phyloP scores from a whole-genome alignment of 2,329 filamentous ascomycete species.

The Dothistroma pini region DNA sequence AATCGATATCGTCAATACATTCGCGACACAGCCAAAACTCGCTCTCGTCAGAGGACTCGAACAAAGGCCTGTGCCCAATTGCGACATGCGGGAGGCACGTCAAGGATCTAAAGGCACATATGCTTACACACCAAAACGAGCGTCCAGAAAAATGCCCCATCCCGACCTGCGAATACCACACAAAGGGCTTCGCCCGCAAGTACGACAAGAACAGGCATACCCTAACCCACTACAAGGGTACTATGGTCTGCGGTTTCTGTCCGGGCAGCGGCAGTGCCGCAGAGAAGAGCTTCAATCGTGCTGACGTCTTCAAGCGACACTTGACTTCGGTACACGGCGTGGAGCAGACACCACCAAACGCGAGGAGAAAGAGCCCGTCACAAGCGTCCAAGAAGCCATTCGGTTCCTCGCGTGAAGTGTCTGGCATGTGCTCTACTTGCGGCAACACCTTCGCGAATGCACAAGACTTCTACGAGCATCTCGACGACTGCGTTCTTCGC shows the following conservation, averaged over 20 bases:
- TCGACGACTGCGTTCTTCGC: conserved; percentile 67
- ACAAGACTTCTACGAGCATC: conserved; percentile 96
- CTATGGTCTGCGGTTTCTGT: conserved; percentile 95
- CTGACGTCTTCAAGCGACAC: conserved; percentile 94
- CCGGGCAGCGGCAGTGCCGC: conserved; percentile 81
- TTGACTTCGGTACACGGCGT: conserved; percentile 86
- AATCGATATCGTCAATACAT: conserved; percentile 67
- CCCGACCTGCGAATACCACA: conserved; percentile 83
- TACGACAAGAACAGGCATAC: conserved; percentile 97
- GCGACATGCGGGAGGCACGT: conserved; percentile 81
- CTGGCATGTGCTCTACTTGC: conserved; percentile 89
- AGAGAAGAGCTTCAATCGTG: conserved; percentile 93
- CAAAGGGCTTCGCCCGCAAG: conserved; percentile 89
- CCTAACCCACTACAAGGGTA: conserved; percentile 93
- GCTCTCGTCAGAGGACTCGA: conserved; percentile 42
- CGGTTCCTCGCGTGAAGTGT: conserved; percentile 69
- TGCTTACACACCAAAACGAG: conserved; percentile 89
- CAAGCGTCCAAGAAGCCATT: conserved; percentile 59
- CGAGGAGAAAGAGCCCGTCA: conserved; percentile 66
- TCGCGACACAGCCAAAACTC: conserved; percentile 57
- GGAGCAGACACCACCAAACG: conserved; percentile 89
- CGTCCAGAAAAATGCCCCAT: conserved; percentile 94
- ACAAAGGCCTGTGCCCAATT: conserved; percentile 72
- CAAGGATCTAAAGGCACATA: conserved; percentile 90
- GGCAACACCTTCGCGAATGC: conserved; percentile 77